Base-by-base conservation (phyloP, 2,329 filamentous ascomycete genomes). In the Mycosphaerelloides madeirae region DNA sequence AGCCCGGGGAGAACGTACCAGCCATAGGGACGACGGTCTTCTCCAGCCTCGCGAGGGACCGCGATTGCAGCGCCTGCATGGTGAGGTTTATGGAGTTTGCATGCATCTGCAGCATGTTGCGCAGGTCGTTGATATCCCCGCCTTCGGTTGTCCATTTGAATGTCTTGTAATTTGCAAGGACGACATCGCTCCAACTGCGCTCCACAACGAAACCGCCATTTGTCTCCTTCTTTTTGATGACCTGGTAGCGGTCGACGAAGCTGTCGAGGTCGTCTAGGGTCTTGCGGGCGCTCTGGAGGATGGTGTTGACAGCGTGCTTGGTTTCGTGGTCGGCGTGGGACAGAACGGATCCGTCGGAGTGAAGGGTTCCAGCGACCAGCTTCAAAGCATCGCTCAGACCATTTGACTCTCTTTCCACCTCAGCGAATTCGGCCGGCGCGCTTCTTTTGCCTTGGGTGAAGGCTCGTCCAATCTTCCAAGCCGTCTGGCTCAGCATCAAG, bases 131-230 rank as follows among this genome's bases (percentile, higher is more conserved):
- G 16, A 74, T 65, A 38, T 60, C 59, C 1, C 70, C 70, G 11
- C 68, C 69, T 20, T 72, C 68, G 1, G 65, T 63, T 2, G 70
- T 73, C 71, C 71, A 74, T 46, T 65, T 64, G 56, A 73, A 64
- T 4, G 63, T 66, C 43, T 65, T 65, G 54, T 69, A 71, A 46
- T 68, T 65, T 4, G 63, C 53, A 6, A 73, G 35, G 0, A 72
- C 67, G 3, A 67, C 53, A 31, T 69, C 62, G 38, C 65, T 70
- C 71, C 71, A 74, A 32, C 61, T 64, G 35, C 68, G 61, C 44
- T 72, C 68, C 16, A 70, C 64, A 1, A 66, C 61, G 41, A 67
- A 68, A 2, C 68, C 67, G 8, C 65, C 63, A 14, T 57, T 59
- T 0, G 66, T 70, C 18, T 65, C 60, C 41, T 65, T 64, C 49